Base-by-base conservation (phyloP, 2,329 filamentous ascomycete genomes). In the Clathrospora elynae region DNA sequence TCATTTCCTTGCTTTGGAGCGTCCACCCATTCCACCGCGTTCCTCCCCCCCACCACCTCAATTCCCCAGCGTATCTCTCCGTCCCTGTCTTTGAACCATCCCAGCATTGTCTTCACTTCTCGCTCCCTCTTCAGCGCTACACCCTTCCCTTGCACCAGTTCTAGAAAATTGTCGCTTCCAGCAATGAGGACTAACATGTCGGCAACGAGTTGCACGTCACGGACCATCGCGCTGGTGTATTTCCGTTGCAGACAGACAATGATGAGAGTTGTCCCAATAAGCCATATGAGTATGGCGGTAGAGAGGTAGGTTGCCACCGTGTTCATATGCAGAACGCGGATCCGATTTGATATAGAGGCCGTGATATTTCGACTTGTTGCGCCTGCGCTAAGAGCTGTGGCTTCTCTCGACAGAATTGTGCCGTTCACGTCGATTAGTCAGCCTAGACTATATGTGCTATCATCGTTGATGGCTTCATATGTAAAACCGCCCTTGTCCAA, bases 401-500 rank as follows among this genome's bases (percentile, higher is more conserved):
- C n/a, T n/a, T n/a, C n/a, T 20, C 35, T 8, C 5, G 36, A 12
- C 11, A 53, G 16, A 3, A 28, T 22, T n/a, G 37, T 39, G 5
- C 45, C 38, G 11, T 54, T 49, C 3, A 9, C 16, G 20, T 42
- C 28, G 5, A 51, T 7, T 14, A 26, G 35, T 26, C 4, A 16
- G 7, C 50, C 46, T 6, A 53, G 14, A 1, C 13, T 13, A 4
- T 42, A 13, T 34, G 43, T 35, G 14, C 20, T 54, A 10, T 51
- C 41, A 6, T 57, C 59, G 11, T 54, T 50, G 17, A 66, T 55
- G 2, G 23, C 28, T 19, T 67, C 62, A 17, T 63, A 68, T 0
- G 23, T 55, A 36, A 47, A 55, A 2, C 61, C 49, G 3, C 59
- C 60, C 3, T 55, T 41, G 1, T 47, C 34, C n/a, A 49, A 5